Conservation (phyloP, 192 early-diverging fungal genomes). For the Backusella luteola region DNA sequence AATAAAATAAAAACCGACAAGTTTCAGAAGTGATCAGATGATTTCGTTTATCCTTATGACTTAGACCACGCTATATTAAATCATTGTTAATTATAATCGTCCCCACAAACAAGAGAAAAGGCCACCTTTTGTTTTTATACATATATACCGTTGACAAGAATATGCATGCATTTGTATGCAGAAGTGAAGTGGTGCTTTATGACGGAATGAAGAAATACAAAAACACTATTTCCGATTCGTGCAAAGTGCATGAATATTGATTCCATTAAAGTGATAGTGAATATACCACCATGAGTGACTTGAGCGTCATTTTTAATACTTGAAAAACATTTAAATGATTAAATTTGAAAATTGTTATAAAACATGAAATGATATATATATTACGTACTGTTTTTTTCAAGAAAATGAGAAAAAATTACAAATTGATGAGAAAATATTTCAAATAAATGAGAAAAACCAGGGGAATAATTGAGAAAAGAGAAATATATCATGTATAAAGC, state of each 20-base stretch:
- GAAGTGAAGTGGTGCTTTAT: neutral
- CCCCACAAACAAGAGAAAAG: neutral
- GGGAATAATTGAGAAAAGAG: no score
- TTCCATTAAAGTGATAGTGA: neutral
- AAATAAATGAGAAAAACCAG: no score
- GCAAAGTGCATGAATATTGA: neutral
- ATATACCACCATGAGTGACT: neutral
- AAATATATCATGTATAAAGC: no score
- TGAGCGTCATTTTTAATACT: no score
- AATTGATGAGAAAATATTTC: no score
- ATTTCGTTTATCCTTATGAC: neutral
- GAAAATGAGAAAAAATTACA: no score
- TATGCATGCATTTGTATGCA: neutral
- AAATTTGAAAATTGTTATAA: neutral
- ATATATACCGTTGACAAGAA: neutral
- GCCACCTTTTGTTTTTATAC: neutral
- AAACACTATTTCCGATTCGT: neutral
- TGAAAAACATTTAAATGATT: no score
- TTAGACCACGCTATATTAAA: neutral
- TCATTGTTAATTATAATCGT: no score
- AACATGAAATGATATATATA: neutral
- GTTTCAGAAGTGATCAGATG: neutral
- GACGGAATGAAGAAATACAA: neutral
- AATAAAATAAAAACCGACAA: neutral
- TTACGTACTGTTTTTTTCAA: neutral